Evolutionary conservation across 805 yeast genomes (phyloP).

Genomic region (Cyberlindnera mrakii): DNA sequence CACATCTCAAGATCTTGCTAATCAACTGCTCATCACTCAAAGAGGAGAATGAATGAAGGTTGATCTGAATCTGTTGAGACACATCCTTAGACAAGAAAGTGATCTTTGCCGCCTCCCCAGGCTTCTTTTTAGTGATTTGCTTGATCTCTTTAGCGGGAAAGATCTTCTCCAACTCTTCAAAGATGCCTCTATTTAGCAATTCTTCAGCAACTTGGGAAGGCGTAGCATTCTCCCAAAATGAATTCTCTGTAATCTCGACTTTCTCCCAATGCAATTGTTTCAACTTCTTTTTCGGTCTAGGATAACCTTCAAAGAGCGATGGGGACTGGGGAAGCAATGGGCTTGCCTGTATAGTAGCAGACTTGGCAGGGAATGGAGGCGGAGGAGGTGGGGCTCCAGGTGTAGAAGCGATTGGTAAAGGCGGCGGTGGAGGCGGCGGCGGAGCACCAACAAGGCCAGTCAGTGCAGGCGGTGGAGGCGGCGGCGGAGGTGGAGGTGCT

Average conservation of each 20-base stretch:
- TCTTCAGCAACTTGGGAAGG: constrained; percentile 43
- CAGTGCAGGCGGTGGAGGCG: constrained; percentile 12
- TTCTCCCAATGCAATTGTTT: constrained; percentile 85
- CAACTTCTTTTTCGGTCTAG: constrained; percentile 52
- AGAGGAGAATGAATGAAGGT: constrained; percentile 56
- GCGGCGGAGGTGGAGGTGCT: constrained; percentile 14
- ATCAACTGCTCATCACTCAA: constrained; percentile 50
- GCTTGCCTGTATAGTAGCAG: constrained; percentile 10
- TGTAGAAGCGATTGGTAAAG: constrained; percentile 8
- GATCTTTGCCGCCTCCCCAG: constrained; percentile 41
- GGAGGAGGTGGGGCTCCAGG: constrained; percentile 12
- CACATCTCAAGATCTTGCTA: constrained; percentile 53
- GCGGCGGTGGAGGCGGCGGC: constrained; percentile 18
- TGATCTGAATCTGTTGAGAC: constrained; percentile 77
- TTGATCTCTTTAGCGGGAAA: constrained; percentile 45
- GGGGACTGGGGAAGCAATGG: constrained; percentile 27
- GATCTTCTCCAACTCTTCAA: constrained; percentile 54
- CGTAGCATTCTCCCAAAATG: constrained; percentile 53
- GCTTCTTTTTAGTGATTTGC: constrained; percentile 27
- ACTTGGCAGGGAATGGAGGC: constrained; percentile 13
- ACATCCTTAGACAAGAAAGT: constrained; percentile 62
- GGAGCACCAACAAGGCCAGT: constrained; percentile 8
- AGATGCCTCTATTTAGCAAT: constrained; percentile 52
- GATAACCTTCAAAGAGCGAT: constrained; percentile 23
- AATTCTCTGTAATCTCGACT: constrained; percentile 48